A percentile compares a stretch with the other conserved stretches of the same genome.
Evolutionary conservation across 2,329 filamentous ascomycete genomes (phyloP).

Genomic region (Exophiala dermatitidis): DNA sequence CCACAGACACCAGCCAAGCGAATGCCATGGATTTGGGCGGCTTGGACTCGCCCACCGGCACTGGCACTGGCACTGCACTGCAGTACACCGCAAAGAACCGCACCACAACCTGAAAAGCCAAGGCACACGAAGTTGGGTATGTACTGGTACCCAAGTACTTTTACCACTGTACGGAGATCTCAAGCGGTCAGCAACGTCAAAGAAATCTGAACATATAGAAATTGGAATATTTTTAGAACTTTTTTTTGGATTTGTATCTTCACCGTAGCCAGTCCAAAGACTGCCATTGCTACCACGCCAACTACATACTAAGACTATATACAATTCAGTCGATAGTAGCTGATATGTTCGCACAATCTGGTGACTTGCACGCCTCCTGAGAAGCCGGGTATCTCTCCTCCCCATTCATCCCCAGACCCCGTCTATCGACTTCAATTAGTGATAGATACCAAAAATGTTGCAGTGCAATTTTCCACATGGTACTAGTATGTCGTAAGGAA

Average conservation of each 20-base stretch:
- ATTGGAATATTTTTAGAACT: background rate
- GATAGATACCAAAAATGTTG: background rate
- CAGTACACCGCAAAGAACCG: no score
- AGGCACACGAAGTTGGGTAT: no score
- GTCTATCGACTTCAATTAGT: background rate
- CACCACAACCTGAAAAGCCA: no score
- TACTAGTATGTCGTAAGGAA: conserved; percentile 1
- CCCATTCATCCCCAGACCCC: background rate
- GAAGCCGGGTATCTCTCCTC: background rate
- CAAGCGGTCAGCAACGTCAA: background rate
- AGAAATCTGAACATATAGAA: background rate
- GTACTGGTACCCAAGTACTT: no score
- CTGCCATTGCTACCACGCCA: background rate
- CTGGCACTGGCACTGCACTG: no score
- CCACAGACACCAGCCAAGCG: background rate
- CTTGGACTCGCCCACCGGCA: no score
- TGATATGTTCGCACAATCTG: background rate
- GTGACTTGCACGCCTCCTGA: background rate
- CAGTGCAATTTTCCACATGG: background rate
- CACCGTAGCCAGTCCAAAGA: background rate
- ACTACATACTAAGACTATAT: background rate
- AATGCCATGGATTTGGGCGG: background rate
- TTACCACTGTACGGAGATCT: no score
- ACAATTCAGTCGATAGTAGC: background rate
- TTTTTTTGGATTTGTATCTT: background rate